phyloP scores from a whole-genome alignment of 768 basidiomycete genomes.

The Tubosaeta brunneosetosa region DNA sequence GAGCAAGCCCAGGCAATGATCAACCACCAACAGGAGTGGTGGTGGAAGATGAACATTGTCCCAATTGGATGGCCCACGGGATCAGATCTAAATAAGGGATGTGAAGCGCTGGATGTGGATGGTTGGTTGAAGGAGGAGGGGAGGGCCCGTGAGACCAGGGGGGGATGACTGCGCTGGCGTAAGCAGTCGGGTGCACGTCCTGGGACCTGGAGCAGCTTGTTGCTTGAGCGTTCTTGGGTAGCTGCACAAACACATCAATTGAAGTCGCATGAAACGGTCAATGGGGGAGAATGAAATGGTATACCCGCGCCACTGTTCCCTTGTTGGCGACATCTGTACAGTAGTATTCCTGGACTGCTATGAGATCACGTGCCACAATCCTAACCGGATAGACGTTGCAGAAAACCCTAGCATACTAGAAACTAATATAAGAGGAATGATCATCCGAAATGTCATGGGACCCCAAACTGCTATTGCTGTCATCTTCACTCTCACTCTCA shows the following conservation, averaged over 20 bases:
- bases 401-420: too few relatives aligned
- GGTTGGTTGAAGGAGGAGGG: constrained; percentile 53
- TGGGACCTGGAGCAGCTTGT: constrained; percentile 83
- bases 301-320: too few relatives aligned
- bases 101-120: constrained; percentile 20
- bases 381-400: too few relatives aligned
- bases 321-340: too few relatives aligned
- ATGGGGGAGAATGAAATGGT: too few relatives aligned
- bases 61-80: constrained; percentile 47
- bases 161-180: constrained; percentile 72
- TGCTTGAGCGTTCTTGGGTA: constrained; percentile 75
- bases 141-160: constrained; percentile 66
- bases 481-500: too few relatives aligned
- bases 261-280: too few relatives aligned
- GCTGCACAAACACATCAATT: constrained; percentile 35
- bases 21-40: constrained; percentile 44
- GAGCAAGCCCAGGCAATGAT: constrained; percentile 64
- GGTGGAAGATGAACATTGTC: constrained; percentile 50
- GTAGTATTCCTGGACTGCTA: too few relatives aligned
- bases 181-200: constrained; percentile 94
- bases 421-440: too few relatives aligned
- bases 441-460: too few relatives aligned
- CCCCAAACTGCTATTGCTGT: too few relatives aligned
- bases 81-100: constrained; percentile 59
- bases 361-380: too few relatives aligned